These are phyloP conservation scores for Mycena polygramma DNA, from an alignment of 768 basidiomycete species.

Conservation along the genomic window DNA sequence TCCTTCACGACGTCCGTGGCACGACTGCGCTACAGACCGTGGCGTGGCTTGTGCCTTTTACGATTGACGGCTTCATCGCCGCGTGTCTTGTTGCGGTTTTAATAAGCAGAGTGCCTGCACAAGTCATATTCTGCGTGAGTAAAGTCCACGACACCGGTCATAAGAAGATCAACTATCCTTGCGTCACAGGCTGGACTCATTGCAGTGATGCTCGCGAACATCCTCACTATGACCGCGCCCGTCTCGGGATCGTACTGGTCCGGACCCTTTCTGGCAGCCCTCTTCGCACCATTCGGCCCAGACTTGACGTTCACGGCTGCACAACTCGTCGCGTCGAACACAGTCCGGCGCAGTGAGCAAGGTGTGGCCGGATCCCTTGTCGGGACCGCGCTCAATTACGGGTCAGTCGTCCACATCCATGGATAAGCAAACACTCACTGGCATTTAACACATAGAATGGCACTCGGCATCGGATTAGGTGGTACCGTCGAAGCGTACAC, in stretches of 20 bases:
- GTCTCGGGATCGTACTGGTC: constrained; percentile 15
- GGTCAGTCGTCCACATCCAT: not conserved
- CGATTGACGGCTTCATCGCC: constrained; percentile 21
- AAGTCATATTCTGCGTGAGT: constrained; percentile 13
- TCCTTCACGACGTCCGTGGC: constrained; percentile 21
- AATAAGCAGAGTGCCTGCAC: constrained; percentile 13
- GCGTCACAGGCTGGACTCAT: constrained; percentile 7
- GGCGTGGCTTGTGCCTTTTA: constrained; percentile 19
- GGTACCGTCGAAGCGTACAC: constrained; percentile 23
- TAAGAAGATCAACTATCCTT: not conserved
- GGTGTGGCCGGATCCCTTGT: constrained; percentile 22
- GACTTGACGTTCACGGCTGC: constrained; percentile 24
- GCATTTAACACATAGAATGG: constrained; percentile 3
- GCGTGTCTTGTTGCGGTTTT: constrained; percentile 15
- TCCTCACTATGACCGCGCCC: constrained; percentile 16
- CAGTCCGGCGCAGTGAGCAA: constrained; percentile 19
- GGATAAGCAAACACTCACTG: no score
- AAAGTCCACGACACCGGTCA: no score
- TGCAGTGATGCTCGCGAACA: constrained; percentile 16
- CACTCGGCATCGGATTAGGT: constrained; percentile 17
- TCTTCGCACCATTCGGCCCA: constrained; percentile 15
- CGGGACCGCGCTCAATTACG: constrained; percentile 18
- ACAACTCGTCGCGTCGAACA: constrained; percentile 6
- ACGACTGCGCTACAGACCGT: constrained; percentile 12
- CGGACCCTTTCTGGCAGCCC: constrained; percentile 5